These are phyloP conservation scores for Parietaria judaica DNA, from an alignment of 306 rosid genomes.

Conservation along the genomic window DNA sequence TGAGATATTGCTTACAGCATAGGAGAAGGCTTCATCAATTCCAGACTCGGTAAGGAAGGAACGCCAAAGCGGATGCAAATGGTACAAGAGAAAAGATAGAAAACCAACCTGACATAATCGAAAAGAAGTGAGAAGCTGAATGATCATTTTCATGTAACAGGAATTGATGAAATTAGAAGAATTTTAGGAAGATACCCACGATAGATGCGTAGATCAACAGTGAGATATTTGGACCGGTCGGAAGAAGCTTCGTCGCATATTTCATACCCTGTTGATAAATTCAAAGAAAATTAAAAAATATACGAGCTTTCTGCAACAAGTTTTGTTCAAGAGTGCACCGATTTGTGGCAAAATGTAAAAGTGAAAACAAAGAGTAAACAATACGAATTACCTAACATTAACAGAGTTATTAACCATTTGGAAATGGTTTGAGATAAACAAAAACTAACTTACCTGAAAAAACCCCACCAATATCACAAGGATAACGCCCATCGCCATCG, in stretches of 20 bases:
- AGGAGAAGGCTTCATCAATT: conserved; percentile 60
- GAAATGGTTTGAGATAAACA: background rate
- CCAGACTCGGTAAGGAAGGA: conserved; percentile 59
- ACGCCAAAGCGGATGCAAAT: conserved; percentile 51
- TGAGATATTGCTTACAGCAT: conserved; percentile 57
- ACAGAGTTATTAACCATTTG: too few species aligned
- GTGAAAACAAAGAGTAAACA: too few species aligned
- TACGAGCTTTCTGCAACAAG: background rate
- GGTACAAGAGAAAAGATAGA: conserved; percentile 69
- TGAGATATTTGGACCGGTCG: conserved; percentile 75
- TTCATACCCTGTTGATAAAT: conserved; percentile 29
- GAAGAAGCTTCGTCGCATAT: conserved; percentile 79
- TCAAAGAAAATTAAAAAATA: conserved; percentile 14
- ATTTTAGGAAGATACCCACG: conserved; percentile 41
- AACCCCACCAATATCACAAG: conserved; percentile 71
- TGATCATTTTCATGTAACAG: conserved; percentile 10
- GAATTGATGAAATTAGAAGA: conserved; percentile 13
- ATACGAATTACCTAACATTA: too few species aligned
- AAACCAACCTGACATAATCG: conserved; percentile 52
- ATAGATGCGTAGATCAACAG: conserved; percentile 63
- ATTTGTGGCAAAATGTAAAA: background rate
- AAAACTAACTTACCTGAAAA: conserved; percentile 55
- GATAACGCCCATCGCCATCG: conserved; percentile 67
- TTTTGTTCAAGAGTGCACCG: background rate
- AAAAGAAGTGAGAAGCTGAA: conserved; percentile 16